Conservation (phyloP, 768 basidiomycete species). For the Mycena chlorophos region DNA sequence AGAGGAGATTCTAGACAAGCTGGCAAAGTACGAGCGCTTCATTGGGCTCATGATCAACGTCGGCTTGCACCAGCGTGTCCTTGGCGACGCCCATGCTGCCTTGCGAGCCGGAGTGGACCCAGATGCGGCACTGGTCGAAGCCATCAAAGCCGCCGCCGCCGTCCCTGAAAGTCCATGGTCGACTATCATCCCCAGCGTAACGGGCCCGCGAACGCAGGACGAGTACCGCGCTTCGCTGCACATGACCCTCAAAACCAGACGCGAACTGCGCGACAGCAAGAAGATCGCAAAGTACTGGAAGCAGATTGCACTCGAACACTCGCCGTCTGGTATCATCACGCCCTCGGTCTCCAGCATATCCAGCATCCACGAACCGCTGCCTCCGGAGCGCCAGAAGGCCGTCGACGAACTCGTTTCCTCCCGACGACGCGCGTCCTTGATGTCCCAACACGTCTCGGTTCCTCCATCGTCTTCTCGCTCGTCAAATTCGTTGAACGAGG, state of each 20-base stretch:
- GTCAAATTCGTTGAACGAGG: neutral
- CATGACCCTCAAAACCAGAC: slow-evolving; percentile 44
- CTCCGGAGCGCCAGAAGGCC: slow-evolving; percentile 39
- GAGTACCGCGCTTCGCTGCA: slow-evolving; percentile 49
- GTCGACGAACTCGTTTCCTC: slow-evolving; percentile 38
- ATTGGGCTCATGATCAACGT: slow-evolving; percentile 36
- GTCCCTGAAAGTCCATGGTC: slow-evolving; percentile 42
- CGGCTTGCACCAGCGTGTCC: slow-evolving; percentile 34
- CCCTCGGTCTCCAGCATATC: slow-evolving; percentile 43
- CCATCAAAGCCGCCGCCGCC: slow-evolving; percentile 44
- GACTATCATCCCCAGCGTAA: slow-evolving; percentile 34
- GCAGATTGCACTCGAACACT: slow-evolving; percentile 37
- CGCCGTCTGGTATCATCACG: slow-evolving; percentile 32
- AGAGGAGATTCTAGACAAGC: slow-evolving; percentile 18
- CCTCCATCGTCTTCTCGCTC: neutral
- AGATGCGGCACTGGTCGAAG: slow-evolving; percentile 44
- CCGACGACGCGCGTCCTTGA: slow-evolving; percentile 24
- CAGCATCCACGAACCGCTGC: slow-evolving; percentile 34
- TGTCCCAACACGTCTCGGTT: slow-evolving; percentile 13
- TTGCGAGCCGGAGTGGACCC: slow-evolving; percentile 34
- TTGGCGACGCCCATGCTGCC: slow-evolving; percentile 33
- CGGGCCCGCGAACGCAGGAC: slow-evolving; percentile 37
- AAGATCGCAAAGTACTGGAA: slow-evolving; percentile 51
- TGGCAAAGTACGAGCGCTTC: slow-evolving; percentile 22
- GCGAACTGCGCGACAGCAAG: slow-evolving; percentile 43